Conservation (phyloP, 768 basidiomycete species). For the Leccinum ochraceum region DNA sequence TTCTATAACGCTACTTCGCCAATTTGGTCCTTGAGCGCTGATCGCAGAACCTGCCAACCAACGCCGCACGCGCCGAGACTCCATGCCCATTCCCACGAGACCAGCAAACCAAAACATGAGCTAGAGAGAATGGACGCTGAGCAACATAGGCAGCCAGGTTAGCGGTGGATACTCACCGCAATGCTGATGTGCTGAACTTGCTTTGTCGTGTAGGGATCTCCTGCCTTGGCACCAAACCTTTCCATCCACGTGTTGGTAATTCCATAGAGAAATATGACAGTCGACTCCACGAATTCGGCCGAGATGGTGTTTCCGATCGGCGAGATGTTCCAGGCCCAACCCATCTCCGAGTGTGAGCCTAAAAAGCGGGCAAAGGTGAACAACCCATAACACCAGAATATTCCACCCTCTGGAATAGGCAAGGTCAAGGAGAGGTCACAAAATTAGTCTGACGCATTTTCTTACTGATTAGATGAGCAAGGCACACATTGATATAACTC, state of each 20-base stretch:
- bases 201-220: conserved; percentile 86
- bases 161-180: conserved; percentile 53
- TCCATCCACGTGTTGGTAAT: conserved; percentile 97
- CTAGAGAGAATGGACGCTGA: conserved; percentile 30
- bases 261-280: conserved; percentile 86
- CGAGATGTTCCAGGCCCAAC: conserved; percentile 94
- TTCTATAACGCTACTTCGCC: conserved; percentile 47
- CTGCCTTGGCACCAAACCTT: conserved; percentile 79
- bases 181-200: conserved; percentile 94
- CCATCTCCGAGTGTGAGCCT: conserved; percentile 80
- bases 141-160: neutral
- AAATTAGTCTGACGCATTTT: neutral
- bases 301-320: conserved; percentile 52
- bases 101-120: conserved; percentile 97
- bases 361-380: conserved; percentile 93
- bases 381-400: conserved; percentile 92
- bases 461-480: conserved; percentile 92
- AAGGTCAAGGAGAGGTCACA: neutral
- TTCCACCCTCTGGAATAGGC: conserved; percentile 66
- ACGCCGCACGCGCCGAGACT: conserved; percentile 68
- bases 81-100: conserved; percentile 84
- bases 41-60: conserved; percentile 69
- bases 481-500: conserved; percentile 75
- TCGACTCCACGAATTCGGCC: conserved; percentile 78
- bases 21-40: conserved; percentile 32